Conservation (phyloP, 805 yeast genomes). For the Metschnikowia noctiluminum region DNA sequence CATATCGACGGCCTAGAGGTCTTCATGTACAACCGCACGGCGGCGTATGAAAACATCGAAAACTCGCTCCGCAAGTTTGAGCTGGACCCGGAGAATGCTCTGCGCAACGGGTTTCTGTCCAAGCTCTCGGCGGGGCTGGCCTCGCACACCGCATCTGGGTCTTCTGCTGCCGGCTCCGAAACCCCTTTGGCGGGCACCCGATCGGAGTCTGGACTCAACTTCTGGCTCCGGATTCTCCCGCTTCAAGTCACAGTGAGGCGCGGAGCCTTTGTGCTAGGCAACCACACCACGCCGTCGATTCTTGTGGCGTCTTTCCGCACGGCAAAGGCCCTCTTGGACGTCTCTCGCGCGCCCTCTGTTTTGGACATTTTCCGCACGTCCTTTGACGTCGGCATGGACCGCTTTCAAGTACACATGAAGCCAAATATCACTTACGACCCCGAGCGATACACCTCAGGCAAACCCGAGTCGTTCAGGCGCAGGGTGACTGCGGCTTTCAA, state of each 20-base stretch:
- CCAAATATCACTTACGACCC: conserved; percentile 66
- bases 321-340: conserved; percentile 58
- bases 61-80: conserved; percentile 28
- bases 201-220: not conserved
- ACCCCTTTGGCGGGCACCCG: not conserved
- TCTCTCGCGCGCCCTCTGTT: conserved; percentile 39
- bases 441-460: conserved; percentile 1
- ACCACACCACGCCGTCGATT: conserved; percentile 70
- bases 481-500: conserved; percentile 3
- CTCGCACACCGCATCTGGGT: not conserved
- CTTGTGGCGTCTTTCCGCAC: conserved; percentile 56
- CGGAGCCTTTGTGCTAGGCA: conserved; percentile 79
- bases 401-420: conserved; percentile 57
- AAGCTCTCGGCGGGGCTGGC: not conserved
- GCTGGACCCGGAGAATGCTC: not conserved
- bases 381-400: conserved; percentile 43
- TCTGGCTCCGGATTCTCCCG: conserved; percentile 50
- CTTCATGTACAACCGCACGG: conserved; percentile 76
- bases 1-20: conserved; percentile 76
- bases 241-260: conserved; percentile 54
- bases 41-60: conserved; percentile 68
- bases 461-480: not conserved
- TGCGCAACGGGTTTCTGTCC: not conserved
- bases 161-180: not conserved
- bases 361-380: conserved; percentile 57